Conservation (phyloP, 2,329 filamentous ascomycete species). For the Sphaerulina musiva region DNA sequence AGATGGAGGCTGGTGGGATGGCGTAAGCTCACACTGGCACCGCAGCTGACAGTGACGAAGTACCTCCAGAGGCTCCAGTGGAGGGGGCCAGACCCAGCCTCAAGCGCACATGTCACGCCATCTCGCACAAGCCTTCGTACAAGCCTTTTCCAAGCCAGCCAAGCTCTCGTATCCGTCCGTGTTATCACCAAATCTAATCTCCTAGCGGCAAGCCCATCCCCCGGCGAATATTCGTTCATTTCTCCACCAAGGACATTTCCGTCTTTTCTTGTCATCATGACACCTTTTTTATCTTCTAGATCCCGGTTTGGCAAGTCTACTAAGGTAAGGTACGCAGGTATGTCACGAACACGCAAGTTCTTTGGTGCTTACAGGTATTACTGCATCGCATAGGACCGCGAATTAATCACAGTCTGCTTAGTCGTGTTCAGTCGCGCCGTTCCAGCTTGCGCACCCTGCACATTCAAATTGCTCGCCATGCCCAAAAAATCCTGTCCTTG, state of each 20-base stretch:
- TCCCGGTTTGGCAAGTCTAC: too few species aligned
- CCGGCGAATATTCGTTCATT: too few species aligned
- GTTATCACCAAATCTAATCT: neutral
- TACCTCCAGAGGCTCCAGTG: neutral
- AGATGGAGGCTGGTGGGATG: neutral
- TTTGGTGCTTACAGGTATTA: neutral
- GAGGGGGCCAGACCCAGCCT: neutral
- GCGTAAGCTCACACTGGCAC: neutral
- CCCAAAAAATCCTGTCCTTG: neutral
- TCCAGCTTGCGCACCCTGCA: neutral
- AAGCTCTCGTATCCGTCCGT: conserved; percentile 5
- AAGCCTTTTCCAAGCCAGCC: neutral
- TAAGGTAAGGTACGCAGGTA: too few species aligned
- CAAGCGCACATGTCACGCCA: conserved; percentile 1
- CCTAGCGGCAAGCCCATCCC: neutral
- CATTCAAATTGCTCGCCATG: neutral
- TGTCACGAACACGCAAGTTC: too few species aligned
- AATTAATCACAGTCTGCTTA: conserved; percentile 5
- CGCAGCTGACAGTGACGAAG: neutral
- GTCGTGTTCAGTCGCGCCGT: neutral
- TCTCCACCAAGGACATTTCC: neutral
- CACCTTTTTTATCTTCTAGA: too few species aligned
- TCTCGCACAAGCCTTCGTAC: conserved; percentile 1
- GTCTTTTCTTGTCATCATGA: neutral
- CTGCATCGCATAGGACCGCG: conserved; percentile 1